Evolutionary conservation across 1,284 basidiomycete species (phyloP), one percentile per base, ranked within the genome.

Genomic region (Neotropicomus parvogracilis): DNA sequence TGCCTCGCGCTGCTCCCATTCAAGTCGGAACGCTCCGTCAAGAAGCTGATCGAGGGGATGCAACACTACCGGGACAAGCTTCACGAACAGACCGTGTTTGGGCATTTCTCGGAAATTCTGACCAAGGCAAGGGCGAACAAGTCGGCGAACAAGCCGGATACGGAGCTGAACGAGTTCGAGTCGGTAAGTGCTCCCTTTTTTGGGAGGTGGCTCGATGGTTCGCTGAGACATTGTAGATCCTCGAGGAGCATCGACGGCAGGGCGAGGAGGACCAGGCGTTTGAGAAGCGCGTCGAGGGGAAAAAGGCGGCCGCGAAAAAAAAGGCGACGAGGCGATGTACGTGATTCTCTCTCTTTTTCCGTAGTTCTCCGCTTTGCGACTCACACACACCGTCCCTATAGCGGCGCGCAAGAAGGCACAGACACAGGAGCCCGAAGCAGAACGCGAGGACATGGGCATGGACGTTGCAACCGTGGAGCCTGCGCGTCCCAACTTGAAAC

Each of bases 61-160:
- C 88, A 85, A 39, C 88, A 84, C 70, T 97, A 99, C 63, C 87
- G 93, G 53, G 95, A 99, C 74, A 99, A 99, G 70, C 73, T 99
- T 29, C 91, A 95, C 68, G 93, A 97, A 57, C 77, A 83, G 46
- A 75, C 71, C 0, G 95, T 99, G 12, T 98, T 81, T 69, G 77
- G 79, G 40, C 77, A 85, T 38, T 98, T 99, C 70, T 77, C 78
- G 26, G 95, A 98, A 65, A 97, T 99, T 50, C 76, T 99, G 21
- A 72, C 73, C 47, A 91, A 91, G 74, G 83, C 77, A 26, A 78
- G 90, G 16, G 70, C 78, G 27, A 94, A 93, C 70, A 95, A 94
- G 70, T 85, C 82, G n/a, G 78, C 85, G 46, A 91, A 88, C 65
- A 95, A 95, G 67, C 88, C 89, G 11, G 91, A 94, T 58, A 80